Evolutionary conservation across 2,329 filamentous ascomycete genomes (phyloP), one percentile per base, ranked within the genome.

Genomic region (Clonostachys sp.): DNA sequence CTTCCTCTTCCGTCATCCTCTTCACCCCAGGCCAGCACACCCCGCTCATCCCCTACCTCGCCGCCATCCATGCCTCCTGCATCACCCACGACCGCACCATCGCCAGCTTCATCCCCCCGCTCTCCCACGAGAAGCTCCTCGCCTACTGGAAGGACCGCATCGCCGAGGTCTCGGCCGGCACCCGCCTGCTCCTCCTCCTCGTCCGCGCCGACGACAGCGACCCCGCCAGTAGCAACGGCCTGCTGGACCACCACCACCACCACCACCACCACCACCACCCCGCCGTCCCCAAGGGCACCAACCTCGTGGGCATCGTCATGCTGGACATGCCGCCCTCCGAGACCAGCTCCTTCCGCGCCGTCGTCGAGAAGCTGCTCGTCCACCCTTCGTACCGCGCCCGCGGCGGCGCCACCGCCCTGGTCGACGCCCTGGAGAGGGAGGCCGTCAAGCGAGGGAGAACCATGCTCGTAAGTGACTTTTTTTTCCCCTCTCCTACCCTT

Each of bases 341-440:
- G 60, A 84, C 81, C 5, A 78, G 73, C 1, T 69, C 72, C 0
- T 80, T 80, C 52, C 67, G 80, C 33, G 79, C 68, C 4, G 55
- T 62, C 10, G 75, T 86, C 3, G 75, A 85, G 61, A 80, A 81
- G 58, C 65, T 86, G 35, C 65, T 86, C 38, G 69, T 85, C 10
- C 73, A 72, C 50, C 75, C 75, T 12, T 65, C 64, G 42, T 74
- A 73, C 54, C 68, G 81, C 8, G 58, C 70, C 2, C 67, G 65
- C 42, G 80, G 81, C 5, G 73, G 77, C 42, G 80, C 78, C 4
- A 73, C 64, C 51, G 59, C 61, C 17, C 56, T 86, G 53, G 73
- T 85, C 63, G 56, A 48, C 18, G 69, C 70, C n/a, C 53, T 84
- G n/a, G 80, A 86, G 60, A 61, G 59, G 5, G 73, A 81, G 58